A percentile compares a stretch with the other conserved stretches of the same genome.
These are phyloP conservation scores for Pseudohalonectria lignicola DNA, from an alignment of 2,329 filamentous ascomycete genomes.

Conservation along the genomic window DNA sequence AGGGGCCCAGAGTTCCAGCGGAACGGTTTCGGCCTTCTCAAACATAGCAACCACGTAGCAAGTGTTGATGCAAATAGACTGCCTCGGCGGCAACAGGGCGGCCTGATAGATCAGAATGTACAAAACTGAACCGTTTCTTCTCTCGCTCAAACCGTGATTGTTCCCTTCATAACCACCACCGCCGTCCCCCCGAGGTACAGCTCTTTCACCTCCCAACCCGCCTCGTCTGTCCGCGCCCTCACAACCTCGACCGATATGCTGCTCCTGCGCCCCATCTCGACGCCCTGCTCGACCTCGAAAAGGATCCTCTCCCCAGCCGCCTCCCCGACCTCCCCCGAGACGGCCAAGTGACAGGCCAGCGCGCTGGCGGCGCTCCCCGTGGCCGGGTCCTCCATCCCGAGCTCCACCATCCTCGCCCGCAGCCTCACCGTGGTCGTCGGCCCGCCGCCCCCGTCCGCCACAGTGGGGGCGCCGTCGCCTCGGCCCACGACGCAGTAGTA, in stretches of 20 bases:
- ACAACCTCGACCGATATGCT: constrained; percentile 36
- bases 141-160: constrained; percentile 10
- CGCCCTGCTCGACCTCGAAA: constrained; percentile 51
- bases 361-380: constrained; percentile 53
- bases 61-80: no score
- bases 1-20: no score
- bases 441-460: constrained; percentile 1
- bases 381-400: constrained; percentile 43
- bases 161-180: constrained; percentile 17
- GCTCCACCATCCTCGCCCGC: constrained; percentile 49
- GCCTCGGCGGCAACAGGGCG: no score
- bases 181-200: constrained; percentile 17
- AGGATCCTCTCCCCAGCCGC: constrained; percentile 8
- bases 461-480: not conserved
- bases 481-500: constrained; percentile 38
- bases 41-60: no score
- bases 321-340: constrained; percentile 23
- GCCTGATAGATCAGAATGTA: no score
- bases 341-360: constrained; percentile 41
- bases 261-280: constrained; percentile 54
- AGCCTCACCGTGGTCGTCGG: constrained; percentile 23
- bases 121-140: no score
- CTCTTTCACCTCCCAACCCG: constrained; percentile 10
- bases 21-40: no score
- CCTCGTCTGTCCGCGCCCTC: constrained; percentile 2